Conservation (phyloP, 1,284 basidiomycete genomes). For the Fereydounia khargensis region DNA sequence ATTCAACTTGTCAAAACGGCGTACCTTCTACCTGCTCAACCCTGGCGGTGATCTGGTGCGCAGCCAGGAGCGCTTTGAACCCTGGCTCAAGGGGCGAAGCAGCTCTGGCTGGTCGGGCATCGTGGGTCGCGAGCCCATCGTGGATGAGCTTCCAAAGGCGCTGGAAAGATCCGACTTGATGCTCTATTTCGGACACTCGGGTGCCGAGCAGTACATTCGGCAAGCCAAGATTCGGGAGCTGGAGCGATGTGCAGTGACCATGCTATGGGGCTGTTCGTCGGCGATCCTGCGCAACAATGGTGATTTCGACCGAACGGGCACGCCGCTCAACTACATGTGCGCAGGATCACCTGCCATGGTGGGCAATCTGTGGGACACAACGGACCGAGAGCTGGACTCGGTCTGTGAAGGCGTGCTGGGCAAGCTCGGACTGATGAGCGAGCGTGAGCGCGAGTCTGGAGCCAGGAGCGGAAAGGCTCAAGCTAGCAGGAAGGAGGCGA, state of each 20-base stretch:
- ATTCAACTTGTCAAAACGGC: slow-evolving; percentile 27
- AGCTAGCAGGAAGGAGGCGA: slow-evolving; percentile 9
- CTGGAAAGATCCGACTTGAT: slow-evolving; percentile 43
- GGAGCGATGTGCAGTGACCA: slow-evolving; percentile 79
- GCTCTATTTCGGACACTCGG: slow-evolving; percentile 89
- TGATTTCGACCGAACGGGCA: slow-evolving; percentile 86
- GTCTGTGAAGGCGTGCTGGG: slow-evolving; percentile 81
- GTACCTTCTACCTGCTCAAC: slow-evolving; percentile 81
- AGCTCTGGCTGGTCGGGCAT: slow-evolving; percentile 80
- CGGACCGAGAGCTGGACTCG: slow-evolving; percentile 93
- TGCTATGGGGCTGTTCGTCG: slow-evolving; percentile 99
- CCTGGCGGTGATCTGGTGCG: slow-evolving; percentile 83
- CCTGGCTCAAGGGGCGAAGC: slow-evolving; percentile 65
- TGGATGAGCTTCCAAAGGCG: slow-evolving; percentile 40
- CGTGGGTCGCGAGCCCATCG: slow-evolving; percentile 65
- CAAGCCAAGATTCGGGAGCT: slow-evolving; percentile 74
- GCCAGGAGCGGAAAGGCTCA: slow-evolving; percentile 11
- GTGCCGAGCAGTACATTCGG: slow-evolving; percentile 88
- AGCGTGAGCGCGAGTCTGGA: slow-evolving; percentile 29
- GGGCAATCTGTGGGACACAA: slow-evolving; percentile 97
- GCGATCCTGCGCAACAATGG: slow-evolving; percentile 84
- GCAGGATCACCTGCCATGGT: slow-evolving; percentile 90
- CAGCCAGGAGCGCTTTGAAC: slow-evolving; percentile 78
- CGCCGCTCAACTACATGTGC: slow-evolving; percentile 90
- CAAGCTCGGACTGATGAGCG: slow-evolving; percentile 65